Conservation (phyloP, 139 green algal genomes). For the Auxenochlorella protothecoides region DNA sequence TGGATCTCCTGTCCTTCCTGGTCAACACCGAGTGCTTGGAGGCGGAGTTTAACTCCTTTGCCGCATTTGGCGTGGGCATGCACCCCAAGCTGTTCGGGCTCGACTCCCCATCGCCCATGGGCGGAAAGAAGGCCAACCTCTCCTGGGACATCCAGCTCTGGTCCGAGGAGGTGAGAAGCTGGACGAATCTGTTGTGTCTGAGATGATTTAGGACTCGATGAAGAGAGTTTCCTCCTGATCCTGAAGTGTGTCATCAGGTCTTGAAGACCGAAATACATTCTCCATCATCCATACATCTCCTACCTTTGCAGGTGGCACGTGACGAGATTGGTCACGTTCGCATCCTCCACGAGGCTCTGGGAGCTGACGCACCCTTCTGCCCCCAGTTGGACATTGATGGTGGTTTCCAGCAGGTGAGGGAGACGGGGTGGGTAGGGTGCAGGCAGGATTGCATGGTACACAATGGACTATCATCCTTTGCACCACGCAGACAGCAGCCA, state of each 20-base stretch:
- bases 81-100: conserved; percentile 8
- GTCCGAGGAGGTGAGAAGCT: conserved; percentile 18
- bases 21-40: conserved; percentile 31
- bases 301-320: conserved; percentile 6
- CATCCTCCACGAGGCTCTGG: conserved; percentile 15
- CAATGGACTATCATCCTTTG: too few relatives aligned
- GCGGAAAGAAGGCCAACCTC: conserved; percentile 27
- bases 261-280: too few relatives aligned
- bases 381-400: conserved; percentile 9
- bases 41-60: conserved; percentile 31
- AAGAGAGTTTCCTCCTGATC: neutral
- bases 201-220: neutral
- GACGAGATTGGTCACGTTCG: conserved; percentile 21
- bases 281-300: too few relatives aligned
- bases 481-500: too few relatives aligned
- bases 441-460: too few relatives aligned
- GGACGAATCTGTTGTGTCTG: neutral
- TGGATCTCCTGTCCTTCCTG: conserved; percentile 10
- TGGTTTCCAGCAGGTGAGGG: conserved; percentile 2
- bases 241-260: neutral
- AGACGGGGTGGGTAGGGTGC: too few relatives aligned
- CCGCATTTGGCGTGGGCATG: conserved; percentile 27
- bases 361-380: neutral
- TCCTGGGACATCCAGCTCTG: conserved; percentile 6
- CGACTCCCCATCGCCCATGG: conserved; percentile 14